phyloP scores from a whole-genome alignment of 2,329 filamentous ascomycete species.

The Aspergillus glaucus region DNA sequence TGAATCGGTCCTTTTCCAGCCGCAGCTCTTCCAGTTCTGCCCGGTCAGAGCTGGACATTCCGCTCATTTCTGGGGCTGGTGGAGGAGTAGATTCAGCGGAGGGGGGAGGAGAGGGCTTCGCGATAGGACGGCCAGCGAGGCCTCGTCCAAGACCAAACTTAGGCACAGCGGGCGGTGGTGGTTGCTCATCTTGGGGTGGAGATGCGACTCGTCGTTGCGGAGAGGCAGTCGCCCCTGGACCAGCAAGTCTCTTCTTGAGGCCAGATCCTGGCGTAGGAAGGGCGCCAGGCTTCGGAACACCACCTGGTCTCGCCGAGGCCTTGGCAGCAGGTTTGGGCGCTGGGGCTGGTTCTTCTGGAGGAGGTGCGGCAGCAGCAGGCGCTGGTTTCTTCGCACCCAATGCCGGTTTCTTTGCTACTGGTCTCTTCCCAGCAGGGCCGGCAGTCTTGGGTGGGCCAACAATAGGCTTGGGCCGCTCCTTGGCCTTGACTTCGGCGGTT shows the following conservation, averaged over 20 bases:
- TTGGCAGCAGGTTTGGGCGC: slow-evolving; percentile 35
- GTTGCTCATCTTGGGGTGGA: slow-evolving; percentile 41
- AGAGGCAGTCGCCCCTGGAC: slow-evolving; percentile 35
- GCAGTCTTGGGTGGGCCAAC: slow-evolving; percentile 54
- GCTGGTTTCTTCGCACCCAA: slow-evolving; percentile 45
- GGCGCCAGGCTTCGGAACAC: slow-evolving; percentile 35
- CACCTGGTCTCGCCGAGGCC: slow-evolving; percentile 39
- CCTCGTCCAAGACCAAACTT: slow-evolving; percentile 66
- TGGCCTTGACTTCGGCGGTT: slow-evolving; percentile 74
- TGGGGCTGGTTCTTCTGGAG: slow-evolving; percentile 50
- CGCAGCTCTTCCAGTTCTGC: slow-evolving; percentile 90
- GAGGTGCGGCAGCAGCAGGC: slow-evolving; percentile 41
- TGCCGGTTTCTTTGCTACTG: slow-evolving; percentile 47
- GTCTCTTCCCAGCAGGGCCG: slow-evolving; percentile 51
- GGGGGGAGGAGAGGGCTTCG: slow-evolving; percentile 55
- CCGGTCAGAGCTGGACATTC: slow-evolving; percentile 71
- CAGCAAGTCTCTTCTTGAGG: slow-evolving; percentile 40
- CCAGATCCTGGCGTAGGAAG: slow-evolving; percentile 37
- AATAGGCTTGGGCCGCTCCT: slow-evolving; percentile 81
- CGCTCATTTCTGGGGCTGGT: slow-evolving; percentile 52
- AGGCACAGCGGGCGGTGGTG: slow-evolving; percentile 34
- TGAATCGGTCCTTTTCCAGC: slow-evolving; percentile 70
- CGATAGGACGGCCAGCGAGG: slow-evolving; percentile 76
- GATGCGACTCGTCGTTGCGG: slow-evolving; percentile 40
- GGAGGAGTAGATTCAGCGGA: slow-evolving; percentile 44